Percentiles rank a stretch among this genome's conserved stretches.
Conservation (phyloP, 2,329 filamentous ascomycete species). For the Penicillium rolfsii region DNA sequence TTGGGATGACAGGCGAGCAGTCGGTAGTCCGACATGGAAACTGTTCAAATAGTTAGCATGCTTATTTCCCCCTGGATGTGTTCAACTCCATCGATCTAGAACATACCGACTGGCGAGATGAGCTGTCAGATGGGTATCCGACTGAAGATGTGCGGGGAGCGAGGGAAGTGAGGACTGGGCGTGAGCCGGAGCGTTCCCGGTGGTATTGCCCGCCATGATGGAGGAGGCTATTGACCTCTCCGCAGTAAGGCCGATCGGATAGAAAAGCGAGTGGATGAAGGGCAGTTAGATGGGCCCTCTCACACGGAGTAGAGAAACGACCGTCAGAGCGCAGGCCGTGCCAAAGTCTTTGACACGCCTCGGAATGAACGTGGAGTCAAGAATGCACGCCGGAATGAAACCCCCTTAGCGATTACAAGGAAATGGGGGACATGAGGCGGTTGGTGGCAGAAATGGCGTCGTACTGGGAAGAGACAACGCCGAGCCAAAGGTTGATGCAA, state of each 20-base stretch:
- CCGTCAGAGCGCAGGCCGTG: constrained; percentile 7
- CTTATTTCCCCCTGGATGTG: background rate
- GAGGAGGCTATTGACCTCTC: constrained; percentile 10
- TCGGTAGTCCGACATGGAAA: constrained; percentile 89
- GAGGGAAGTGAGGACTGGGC: constrained; percentile 82
- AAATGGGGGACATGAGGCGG: background rate
- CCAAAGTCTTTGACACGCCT: constrained; percentile 13
- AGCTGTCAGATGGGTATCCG: constrained; percentile 56
- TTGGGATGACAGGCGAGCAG: constrained; percentile 86
- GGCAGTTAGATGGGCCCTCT: constrained; percentile 3
- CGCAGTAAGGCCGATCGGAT: constrained; percentile 5
- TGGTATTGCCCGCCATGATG: constrained; percentile 47
- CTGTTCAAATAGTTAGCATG: constrained; percentile 49
- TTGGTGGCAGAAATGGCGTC: background rate
- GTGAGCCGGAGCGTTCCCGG: constrained; percentile 62
- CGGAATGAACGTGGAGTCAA: constrained; percentile 25
- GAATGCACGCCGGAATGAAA: constrained; percentile 25
- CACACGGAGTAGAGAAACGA: constrained; percentile 1
- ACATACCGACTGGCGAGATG: constrained; percentile 55
- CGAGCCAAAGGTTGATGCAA: background rate
- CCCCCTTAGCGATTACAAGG: constrained; percentile 20
- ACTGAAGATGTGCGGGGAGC: constrained; percentile 70
- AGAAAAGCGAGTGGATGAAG: constrained; percentile 18
- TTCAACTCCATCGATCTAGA: background rate
- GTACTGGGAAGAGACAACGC: background rate